Base-by-base conservation (phyloP, 805 yeast genomes). In the Saturnispora quitensis region DNA sequence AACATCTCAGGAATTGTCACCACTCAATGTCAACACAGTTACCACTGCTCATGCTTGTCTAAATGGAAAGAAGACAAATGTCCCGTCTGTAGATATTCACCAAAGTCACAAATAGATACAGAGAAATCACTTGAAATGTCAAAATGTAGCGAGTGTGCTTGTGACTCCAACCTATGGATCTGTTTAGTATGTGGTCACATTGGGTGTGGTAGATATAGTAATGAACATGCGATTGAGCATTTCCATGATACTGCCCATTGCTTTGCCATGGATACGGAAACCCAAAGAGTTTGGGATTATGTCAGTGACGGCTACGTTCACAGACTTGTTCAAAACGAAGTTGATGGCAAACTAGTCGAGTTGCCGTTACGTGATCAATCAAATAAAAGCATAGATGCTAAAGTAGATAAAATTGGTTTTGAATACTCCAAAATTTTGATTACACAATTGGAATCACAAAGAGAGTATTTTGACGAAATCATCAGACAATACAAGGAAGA, bases 211-310 rank as follows among this genome's bases (percentile, higher is more conserved):
- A 68, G 97, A 55, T 89, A 89, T 64, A 86, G 88, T 48, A 77
- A 77, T 33, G 89, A 85, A 48, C 97, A 89, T 69, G 95, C 96
- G 0, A 79, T 88, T 48, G 79, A 83, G 54, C 97, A 89, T 66
- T 90, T 78, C 64, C 78, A 82, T 17, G 72, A 73, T 9, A 84
- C 95, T 0, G 82, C 84, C 5, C 97, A 89, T 65, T 86, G 96
- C 60, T 89, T 87, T 69, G 86, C 96, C 0, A 89, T 89, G 96
- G 96, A 89, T 61, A 71, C 87, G 45, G 68, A 73, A 10, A 79
- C 95, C 0, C 93, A 89, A 55, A 72, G 97, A 40, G 96, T 89
- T 1, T 89, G 97, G 97, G 97, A 89, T 64, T 89, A 89, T 64
- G 89, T 90, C 0, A 90, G 90, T 2, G 97, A 89, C 63, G 82